A percentile compares a stretch with the other conserved stretches of the same genome.
These are phyloP conservation scores for Cydonia oblonga DNA, from an alignment of 331 rosid genomes.

Conservation along the genomic window DNA sequence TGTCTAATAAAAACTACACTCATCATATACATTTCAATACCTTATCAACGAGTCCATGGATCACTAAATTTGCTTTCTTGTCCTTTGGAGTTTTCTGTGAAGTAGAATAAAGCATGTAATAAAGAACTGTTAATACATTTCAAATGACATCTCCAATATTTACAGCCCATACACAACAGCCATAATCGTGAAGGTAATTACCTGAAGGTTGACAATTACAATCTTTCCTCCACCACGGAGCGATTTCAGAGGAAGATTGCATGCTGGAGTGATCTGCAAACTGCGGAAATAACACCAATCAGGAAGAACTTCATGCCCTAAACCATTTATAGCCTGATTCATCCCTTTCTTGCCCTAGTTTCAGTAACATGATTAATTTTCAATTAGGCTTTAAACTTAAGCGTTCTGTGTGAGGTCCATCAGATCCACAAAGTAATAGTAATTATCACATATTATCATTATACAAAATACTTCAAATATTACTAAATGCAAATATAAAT, in stretches of 20 bases:
- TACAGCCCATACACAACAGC: background rate
- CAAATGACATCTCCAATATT: background rate
- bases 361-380: background rate
- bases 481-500: no score
- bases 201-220: conserved; percentile 95
- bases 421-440: background rate
- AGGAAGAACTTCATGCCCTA: background rate
- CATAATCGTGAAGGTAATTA: conserved; percentile 1
- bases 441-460: background rate
- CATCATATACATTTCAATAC: conserved; percentile 29
- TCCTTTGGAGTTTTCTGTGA: conserved; percentile 93
- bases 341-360: background rate
- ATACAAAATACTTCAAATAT: no score
- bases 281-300: conserved; percentile 34
- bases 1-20: background rate
- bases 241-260: conserved; percentile 89
- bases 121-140: background rate
- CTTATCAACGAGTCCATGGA: conserved; percentile 90
- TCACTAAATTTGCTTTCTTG: conserved; percentile 81
- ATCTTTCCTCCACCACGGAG: conserved; percentile 94
- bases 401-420: background rate
- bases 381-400: background rate
- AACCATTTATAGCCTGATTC: background rate
- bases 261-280: conserved; percentile 97
- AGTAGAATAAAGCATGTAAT: conserved; percentile 18